Base-by-base conservation (phyloP, 2,329 filamentous ascomycete species). In the Phyllosticta ampelicida region DNA sequence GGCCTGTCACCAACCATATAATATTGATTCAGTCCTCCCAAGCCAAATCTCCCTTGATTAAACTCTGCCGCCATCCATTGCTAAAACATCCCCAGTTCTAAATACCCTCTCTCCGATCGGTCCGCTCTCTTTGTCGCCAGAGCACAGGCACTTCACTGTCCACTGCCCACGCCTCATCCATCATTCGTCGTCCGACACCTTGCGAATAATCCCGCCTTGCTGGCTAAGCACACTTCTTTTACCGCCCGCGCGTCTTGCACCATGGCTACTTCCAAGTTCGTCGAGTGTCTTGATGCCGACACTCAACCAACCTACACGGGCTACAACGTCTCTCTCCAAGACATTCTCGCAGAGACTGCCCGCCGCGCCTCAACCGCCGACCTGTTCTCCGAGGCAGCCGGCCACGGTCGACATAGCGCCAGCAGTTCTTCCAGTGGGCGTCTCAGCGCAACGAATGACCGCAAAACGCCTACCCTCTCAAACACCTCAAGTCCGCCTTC, bases 261-360 rank as follows among this genome's bases (percentile, higher is more conserved):
- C 58, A 63, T 58, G 60, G 71, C 71, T 65, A 63, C 67, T 18
- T 72, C 70, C 26, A 71, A 71, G 54, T 73, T 73, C 54, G 68
- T 69, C 54, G 71, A 73, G 56, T 68, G 71, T 62, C 68, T 73
- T 57, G 68, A 72, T 60, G 63, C 65, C 28, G 58, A 62, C n/a
- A 66, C 69, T 60, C 67, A 68, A 19, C 66, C 68, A 10, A 63
- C 62, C 48, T 70, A 69, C 61, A 30, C 57, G 19, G 68, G 66
- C 20, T 69, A 73, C 51, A 73, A 73, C 58, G 70, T 73, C 61
- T 71, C 67, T 11, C 64, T 73, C 19, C 69, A 73, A 36, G 70
- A 73, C 61, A 70, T 73, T 19, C 66, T 73, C 23, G 69, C 69
- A 49, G 70, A 73, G 58, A 70, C 70, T 54, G 61, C 65, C 13